These are phyloP conservation scores for Colletotrichum cuscutae DNA, from an alignment of 2,329 filamentous ascomycete species.

Conservation along the genomic window DNA sequence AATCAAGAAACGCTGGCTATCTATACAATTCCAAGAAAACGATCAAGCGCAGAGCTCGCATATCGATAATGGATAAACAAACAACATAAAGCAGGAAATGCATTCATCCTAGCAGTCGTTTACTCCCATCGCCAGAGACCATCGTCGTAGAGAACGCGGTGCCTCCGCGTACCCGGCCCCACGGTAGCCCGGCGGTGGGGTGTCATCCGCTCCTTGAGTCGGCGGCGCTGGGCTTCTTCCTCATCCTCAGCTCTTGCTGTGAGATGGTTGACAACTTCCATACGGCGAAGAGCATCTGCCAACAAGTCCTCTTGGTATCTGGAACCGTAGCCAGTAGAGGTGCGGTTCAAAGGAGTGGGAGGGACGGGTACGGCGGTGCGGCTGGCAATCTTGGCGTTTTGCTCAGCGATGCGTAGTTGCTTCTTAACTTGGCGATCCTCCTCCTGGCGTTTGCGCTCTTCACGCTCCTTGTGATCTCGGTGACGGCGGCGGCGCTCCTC, in stretches of 20 bases:
- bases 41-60: background rate
- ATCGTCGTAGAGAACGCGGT: conserved; percentile 50
- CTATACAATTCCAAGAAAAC: background rate
- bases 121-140: conserved; percentile 53
- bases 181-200: conserved; percentile 50
- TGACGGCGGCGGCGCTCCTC: conserved; percentile 41
- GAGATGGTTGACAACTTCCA: conserved; percentile 40
- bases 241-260: conserved; percentile 43
- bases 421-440: conserved; percentile 40
- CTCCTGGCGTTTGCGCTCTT: conserved; percentile 41
- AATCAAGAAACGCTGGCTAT: conserved; percentile 22
- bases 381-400: conserved; percentile 54
- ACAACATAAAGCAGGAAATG: conserved; percentile 10
- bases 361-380: conserved; percentile 45
- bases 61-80: background rate
- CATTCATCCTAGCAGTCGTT: conserved; percentile 22
- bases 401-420: conserved; percentile 49
- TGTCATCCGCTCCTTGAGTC: conserved; percentile 53
- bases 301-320: conserved; percentile 48
- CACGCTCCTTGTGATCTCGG: conserved; percentile 36
- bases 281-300: conserved; percentile 43
- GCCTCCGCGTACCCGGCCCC: conserved; percentile 47
- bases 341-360: conserved; percentile 13
- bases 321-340: conserved; percentile 20
- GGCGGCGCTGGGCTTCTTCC: conserved; percentile 50